A percentile compares a stretch with the other conserved stretches of the same genome.
Evolutionary conservation across 1,284 basidiomycete species (phyloP).

Genomic region (Naganishia albida): DNA sequence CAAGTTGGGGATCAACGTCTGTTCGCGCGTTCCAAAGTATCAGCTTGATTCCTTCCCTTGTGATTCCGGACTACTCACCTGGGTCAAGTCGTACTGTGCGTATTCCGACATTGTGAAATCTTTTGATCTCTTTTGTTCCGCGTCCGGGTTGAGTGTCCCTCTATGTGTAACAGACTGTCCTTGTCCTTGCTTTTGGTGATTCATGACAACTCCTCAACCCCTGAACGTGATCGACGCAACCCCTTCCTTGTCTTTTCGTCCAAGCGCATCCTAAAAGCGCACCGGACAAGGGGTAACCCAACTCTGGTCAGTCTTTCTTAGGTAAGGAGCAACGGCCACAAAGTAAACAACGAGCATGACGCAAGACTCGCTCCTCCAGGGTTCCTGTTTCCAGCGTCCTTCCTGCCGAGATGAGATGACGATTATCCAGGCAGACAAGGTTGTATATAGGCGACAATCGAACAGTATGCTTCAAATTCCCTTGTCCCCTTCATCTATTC

Average conservation of each 20-base stretch:
- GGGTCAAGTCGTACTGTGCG: constrained; percentile 80
- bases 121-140: not conserved
- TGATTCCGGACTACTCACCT: constrained; percentile 43
- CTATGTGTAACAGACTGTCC: too few relatives aligned
- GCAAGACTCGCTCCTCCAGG: not conserved
- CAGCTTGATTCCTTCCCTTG: not conserved
- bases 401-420: constrained; percentile 5
- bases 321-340: not conserved
- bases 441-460: too few relatives aligned
- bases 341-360: not conserved
- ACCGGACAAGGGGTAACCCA: too few relatives aligned
- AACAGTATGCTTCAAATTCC: not conserved
- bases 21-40: too few relatives aligned
- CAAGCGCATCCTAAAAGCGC: too few relatives aligned
- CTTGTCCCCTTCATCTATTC: too few relatives aligned
- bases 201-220: too few relatives aligned
- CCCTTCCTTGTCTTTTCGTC: too few relatives aligned
- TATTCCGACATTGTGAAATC: constrained; percentile 19
- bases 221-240: too few relatives aligned
- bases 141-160: not conserved
- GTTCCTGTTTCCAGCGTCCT: constrained; percentile 5
- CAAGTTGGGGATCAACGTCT: constrained; percentile 87
- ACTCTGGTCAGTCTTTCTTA: too few relatives aligned
- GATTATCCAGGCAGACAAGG: too few relatives aligned
- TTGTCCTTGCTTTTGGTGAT: too few relatives aligned